Percentiles rank a stretch among this genome's conserved stretches.
Evolutionary conservation across 441 rosid genomes (phyloP).

Genomic region (Iberis amara): DNA sequence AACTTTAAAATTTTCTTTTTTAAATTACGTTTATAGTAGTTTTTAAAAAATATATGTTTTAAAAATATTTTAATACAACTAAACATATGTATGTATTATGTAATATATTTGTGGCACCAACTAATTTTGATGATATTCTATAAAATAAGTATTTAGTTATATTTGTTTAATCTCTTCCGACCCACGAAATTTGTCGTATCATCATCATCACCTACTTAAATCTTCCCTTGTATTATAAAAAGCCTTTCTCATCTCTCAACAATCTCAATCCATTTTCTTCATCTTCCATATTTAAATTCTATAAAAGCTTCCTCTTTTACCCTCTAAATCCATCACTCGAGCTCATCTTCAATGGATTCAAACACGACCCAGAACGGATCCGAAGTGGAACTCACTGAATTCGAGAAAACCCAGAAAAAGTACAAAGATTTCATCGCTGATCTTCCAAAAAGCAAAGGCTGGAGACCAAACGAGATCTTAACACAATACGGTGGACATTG

Average conservation of each 20-base stretch:
- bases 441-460: slow-evolving; percentile 30
- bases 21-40: no score
- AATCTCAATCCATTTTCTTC: slow-evolving; percentile 11
- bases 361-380: slow-evolving; percentile 20
- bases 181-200: no score
- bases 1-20: no score
- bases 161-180: no score
- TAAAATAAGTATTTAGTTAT: no score
- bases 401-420: slow-evolving; percentile 29
- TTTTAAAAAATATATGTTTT: no score
- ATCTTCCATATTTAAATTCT: neutral
- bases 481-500: slow-evolving; percentile 32
- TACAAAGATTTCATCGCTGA: slow-evolving; percentile 28
- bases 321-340: slow-evolving; percentile 11
- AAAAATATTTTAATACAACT: no score
- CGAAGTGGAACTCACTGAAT: slow-evolving; percentile 22
- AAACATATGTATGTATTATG: no score
- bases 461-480: slow-evolving; percentile 26
- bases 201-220: slow-evolving; percentile 23
- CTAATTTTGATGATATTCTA: no score
- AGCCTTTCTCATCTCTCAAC: slow-evolving; percentile 4
- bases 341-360: slow-evolving; percentile 1
- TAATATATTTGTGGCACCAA: no score
- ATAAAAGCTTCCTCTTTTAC: neutral
- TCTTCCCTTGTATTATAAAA: slow-evolving; percentile 1